Evolutionary conservation across 257 asterid species (phyloP).

Genomic region (Nicotiana sylvestris): DNA sequence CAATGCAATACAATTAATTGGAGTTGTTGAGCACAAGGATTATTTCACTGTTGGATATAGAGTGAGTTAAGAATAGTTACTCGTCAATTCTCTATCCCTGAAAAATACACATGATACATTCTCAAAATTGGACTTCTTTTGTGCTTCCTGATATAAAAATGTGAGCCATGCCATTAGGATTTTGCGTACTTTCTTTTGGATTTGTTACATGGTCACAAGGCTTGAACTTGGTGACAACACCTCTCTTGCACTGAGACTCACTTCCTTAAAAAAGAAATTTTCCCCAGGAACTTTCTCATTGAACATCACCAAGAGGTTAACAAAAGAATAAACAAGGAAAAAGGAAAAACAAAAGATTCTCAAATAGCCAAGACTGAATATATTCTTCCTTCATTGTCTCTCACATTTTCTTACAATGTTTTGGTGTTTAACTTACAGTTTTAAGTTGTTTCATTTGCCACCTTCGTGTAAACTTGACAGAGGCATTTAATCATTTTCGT

Average conservation of each 20-base stretch:
- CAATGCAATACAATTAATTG: slow-evolving; percentile 87
- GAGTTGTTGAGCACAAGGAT: slow-evolving; percentile 92
- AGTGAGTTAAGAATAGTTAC: slow-evolving; percentile 42
- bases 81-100: not conserved
- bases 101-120: not conserved
- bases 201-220: not conserved
- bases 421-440: too few relatives aligned
- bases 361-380: not conserved
- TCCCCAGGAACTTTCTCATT: not conserved
- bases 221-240: not conserved
- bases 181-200: not conserved
- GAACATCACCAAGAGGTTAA: not conserved
- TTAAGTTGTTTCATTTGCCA: too few relatives aligned
- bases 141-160: not conserved
- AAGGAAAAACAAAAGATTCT: not conserved
- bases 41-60: slow-evolving; percentile 84
- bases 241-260: not conserved
- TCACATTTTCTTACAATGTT: too few relatives aligned
- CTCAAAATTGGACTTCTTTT: slow-evolving; percentile 8
- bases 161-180: not conserved
- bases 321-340: not conserved
- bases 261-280: not conserved
- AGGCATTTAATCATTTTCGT: too few relatives aligned
- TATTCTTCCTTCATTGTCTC: not conserved
- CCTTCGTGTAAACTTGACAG: too few relatives aligned